A percentile compares a stretch with the other conserved stretches of the same genome.
phyloP scores from a whole-genome alignment of 345 rosid species.

The Bruguiera parviflora region DNA sequence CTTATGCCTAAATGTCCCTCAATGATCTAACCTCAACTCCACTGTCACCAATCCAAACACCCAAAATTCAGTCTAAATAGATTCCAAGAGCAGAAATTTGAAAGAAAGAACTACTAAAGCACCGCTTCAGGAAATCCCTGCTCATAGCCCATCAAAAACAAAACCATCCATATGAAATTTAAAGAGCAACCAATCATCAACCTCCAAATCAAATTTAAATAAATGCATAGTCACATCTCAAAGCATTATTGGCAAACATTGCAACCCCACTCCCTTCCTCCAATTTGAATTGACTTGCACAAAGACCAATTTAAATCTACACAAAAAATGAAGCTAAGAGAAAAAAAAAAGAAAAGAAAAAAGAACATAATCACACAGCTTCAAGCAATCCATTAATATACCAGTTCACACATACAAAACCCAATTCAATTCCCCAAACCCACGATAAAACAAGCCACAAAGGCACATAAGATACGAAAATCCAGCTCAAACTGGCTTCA shows the following conservation, averaged over 20 bases:
- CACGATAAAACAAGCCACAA: not conserved
- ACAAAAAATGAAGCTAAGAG: not conserved
- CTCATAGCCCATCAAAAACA: conserved; percentile 6
- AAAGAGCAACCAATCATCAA: not conserved
- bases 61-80: not conserved
- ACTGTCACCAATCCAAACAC: too few relatives aligned
- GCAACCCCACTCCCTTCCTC: too few relatives aligned
- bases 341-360: too few relatives aligned
- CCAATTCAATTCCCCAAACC: not conserved
- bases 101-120: not conserved
- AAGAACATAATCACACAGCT: not conserved
- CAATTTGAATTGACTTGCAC: not conserved
- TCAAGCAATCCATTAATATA: not conserved
- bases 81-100: not conserved
- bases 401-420: not conserved
- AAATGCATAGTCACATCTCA: conserved; percentile 6
- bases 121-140: not conserved
- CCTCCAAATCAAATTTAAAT: not conserved
- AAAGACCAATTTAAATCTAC: not conserved
- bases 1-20: not conserved
- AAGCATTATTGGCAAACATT: not conserved
- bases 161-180: conserved; percentile 3
- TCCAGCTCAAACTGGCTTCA: not conserved
- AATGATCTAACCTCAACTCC: not conserved
- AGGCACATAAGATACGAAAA: not conserved